Conservation (phyloP, 2,329 filamentous ascomycete genomes). For the Beauveria caledonica region DNA sequence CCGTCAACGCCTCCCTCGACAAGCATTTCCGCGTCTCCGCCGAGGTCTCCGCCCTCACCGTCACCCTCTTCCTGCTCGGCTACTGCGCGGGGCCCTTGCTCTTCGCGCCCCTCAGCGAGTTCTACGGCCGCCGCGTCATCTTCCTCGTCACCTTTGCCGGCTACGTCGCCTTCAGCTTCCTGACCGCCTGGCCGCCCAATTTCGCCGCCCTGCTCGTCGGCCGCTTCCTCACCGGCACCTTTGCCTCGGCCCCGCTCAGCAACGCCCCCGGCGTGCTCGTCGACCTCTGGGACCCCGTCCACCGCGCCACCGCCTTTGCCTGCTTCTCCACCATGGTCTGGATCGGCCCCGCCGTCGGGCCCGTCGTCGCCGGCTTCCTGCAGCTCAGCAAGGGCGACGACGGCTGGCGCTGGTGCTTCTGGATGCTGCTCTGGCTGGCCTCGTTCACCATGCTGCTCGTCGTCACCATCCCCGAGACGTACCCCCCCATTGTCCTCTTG, state of each 20-base stretch:
- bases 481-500: constrained; percentile 39
- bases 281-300: constrained; percentile 43
- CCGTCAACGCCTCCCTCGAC: constrained; percentile 26
- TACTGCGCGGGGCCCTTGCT: constrained; percentile 51
- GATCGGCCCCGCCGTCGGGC: constrained; percentile 44
- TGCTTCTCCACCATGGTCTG: constrained; percentile 45
- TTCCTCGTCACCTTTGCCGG: constrained; percentile 41
- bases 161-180: constrained; percentile 43
- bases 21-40: constrained; percentile 38
- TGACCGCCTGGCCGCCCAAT: constrained; percentile 47
- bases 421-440: constrained; percentile 37
- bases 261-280: constrained; percentile 44
- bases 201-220: constrained; percentile 45
- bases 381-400: constrained; percentile 44
- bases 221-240: constrained; percentile 47
- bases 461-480: constrained; percentile 53
- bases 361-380: constrained; percentile 48
- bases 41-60: constrained; percentile 40
- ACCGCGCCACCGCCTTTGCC: constrained; percentile 46
- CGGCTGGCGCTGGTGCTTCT: constrained; percentile 47
- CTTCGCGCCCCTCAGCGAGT: constrained; percentile 50
- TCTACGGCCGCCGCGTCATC: constrained; percentile 46
- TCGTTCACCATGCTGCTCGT: constrained; percentile 34
- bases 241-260: constrained; percentile 42
- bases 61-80: constrained; percentile 46